phyloP scores from a whole-genome alignment of 768 basidiomycete species.

The Dioszegia aurantiaca region DNA sequence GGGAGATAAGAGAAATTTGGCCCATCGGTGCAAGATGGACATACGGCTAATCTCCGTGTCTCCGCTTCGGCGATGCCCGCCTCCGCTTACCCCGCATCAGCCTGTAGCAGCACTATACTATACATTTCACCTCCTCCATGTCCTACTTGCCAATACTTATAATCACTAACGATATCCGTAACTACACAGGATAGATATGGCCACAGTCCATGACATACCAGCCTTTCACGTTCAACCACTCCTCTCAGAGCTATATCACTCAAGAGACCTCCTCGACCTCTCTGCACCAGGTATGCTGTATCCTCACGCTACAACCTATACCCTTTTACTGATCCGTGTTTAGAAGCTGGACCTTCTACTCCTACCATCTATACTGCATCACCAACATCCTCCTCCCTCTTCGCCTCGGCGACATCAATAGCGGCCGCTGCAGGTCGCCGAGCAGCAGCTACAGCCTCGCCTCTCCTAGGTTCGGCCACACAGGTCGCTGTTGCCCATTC shows the following conservation, averaged over 20 bases:
- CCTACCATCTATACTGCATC: slow-evolving; percentile 20
- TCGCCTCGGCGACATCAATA: slow-evolving; percentile 41
- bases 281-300: slow-evolving; percentile 29
- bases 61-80: too few relatives aligned
- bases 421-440: slow-evolving; percentile 40
- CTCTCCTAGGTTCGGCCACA: slow-evolving; percentile 9
- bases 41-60: not conserved
- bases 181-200: not conserved
- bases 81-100: too few relatives aligned
- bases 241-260: slow-evolving; percentile 34
- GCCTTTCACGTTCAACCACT: slow-evolving; percentile 39
- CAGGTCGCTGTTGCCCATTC: slow-evolving; percentile 9
- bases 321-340: not conserved
- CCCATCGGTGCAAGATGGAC: not conserved
- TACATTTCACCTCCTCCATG: too few relatives aligned
- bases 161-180: not conserved
- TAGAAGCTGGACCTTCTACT: slow-evolving; percentile 24
- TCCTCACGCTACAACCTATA: not conserved
- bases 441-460: slow-evolving; percentile 37
- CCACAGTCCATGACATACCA: slow-evolving; percentile 1
- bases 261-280: slow-evolving; percentile 43
- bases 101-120: not conserved
- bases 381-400: slow-evolving; percentile 16
- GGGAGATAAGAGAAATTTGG: not conserved
- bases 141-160: not conserved